Evolutionary conservation across 768 basidiomycete species (phyloP), one percentile per base, ranked within the genome.

Genomic region (Leccinum truebloodii): DNA sequence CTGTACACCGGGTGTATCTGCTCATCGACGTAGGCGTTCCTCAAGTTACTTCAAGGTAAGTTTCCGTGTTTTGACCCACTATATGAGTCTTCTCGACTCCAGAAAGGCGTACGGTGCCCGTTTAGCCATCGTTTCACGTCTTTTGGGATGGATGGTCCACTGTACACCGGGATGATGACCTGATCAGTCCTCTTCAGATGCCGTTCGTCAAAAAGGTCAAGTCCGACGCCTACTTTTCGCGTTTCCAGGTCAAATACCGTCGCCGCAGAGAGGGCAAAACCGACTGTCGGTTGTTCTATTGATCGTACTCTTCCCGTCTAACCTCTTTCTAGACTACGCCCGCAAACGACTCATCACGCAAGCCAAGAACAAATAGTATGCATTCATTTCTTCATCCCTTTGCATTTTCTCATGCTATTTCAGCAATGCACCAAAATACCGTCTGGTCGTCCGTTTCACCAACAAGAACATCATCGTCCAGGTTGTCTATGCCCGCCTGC

Each of bases 281-380:
- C 63, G 97, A 99, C 75, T 99, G 92, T 93, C 62, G 69, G 87
- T 77, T 37, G n/a, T 24, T 32, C 18, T 52, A 14, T 59, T 54
- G 16, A 55, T 49, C 16, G 6, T 52, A 26, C n/a, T 35, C n/a
- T 20, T 35, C 41, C 54, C 49, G 6, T 30, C 64, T 67, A 22
- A 69, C 55, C 10, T n/a, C 57, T 39, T 56, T 34, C 24, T 30
- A 94, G 92, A 98, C 85, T 98, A 98, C 71, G 97, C 97, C 65
- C 92, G 97, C 68, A 97, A 98, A 82, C 89, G 95, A 67, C 86
- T 99, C 58, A 87, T 98, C 66, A 87, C 92, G 61, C 97, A 99
- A 84, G 95, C 97, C 61, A 99, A 99, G 86, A 98, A 98, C 88
- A 98, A 98, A 83, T 98, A 97, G 89, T 90, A 74, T 35, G 86